A percentile compares a stretch with the other conserved stretches of the same genome.
Conservation (phyloP, 495 filamentous ascomycete species). For the Friedmanniomyces simplex region DNA sequence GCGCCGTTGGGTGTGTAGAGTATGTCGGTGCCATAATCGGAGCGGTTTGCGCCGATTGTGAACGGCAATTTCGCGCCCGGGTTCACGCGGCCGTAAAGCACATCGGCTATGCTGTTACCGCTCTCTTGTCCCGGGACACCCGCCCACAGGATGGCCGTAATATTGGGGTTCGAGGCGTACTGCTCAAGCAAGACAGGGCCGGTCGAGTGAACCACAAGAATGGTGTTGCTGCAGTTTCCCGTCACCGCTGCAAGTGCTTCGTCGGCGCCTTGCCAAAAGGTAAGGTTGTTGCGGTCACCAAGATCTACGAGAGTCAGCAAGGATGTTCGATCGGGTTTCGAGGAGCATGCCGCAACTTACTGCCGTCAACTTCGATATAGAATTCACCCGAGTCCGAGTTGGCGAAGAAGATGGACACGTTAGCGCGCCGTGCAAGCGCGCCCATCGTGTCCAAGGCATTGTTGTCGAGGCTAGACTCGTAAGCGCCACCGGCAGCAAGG, state of each 20-base stretch:
- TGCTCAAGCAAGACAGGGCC: constrained; percentile 74
- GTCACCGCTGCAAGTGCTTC: constrained; percentile 67
- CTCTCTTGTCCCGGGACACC: constrained; percentile 85
- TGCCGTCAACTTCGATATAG: constrained; percentile 49
- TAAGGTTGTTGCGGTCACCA: constrained; percentile 76
- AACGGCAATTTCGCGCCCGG: constrained; percentile 79
- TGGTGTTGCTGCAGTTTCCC: constrained; percentile 74
- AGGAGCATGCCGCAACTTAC: too few species aligned
- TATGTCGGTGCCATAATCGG: constrained; percentile 65
- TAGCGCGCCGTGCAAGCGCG: constrained; percentile 40
- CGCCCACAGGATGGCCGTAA: constrained; percentile 88
- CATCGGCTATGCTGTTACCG: constrained; percentile 78
- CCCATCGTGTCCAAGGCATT: constrained; percentile 49
- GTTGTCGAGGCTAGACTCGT: constrained; percentile 66
- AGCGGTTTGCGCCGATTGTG: constrained; percentile 64
- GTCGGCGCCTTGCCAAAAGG: constrained; percentile 69
- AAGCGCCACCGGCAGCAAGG: constrained; percentile 45
- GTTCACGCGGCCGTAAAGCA: constrained; percentile 82
- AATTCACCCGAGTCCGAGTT: constrained; percentile 56
- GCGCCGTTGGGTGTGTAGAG: constrained; percentile 57
- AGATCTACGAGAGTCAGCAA: too few species aligned
- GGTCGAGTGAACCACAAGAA: constrained; percentile 80
- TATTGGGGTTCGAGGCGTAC: constrained; percentile 74
- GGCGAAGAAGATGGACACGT: constrained; percentile 56
- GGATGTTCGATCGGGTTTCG: too few species aligned